A percentile compares a stretch with the other conserved stretches of the same genome.
Conservation (phyloP, 2,329 filamentous ascomycete genomes). For the Coniosporium tulheliwenetii region DNA sequence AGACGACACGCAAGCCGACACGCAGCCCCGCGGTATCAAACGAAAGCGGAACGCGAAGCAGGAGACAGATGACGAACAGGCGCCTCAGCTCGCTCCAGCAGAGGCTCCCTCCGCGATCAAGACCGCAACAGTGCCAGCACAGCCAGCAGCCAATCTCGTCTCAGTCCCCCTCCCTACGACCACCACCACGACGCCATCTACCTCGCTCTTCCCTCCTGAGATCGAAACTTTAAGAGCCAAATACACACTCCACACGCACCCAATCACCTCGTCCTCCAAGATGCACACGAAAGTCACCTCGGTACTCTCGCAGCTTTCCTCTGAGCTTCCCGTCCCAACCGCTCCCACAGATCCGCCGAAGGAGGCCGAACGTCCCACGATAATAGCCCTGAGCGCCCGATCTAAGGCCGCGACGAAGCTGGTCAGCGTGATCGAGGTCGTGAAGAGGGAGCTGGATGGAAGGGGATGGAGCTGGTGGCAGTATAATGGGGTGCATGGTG, state of each 20-base stretch:
- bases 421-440: constrained; percentile 51
- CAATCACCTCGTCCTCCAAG: constrained; percentile 1
- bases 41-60: no score
- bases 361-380: constrained; percentile 2
- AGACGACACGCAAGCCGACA: no score
- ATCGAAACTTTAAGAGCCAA: not conserved
- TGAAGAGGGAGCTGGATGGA: constrained; percentile 20
- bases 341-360: not conserved
- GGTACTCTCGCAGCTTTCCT: not conserved
- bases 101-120: no score
- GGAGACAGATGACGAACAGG: no score
- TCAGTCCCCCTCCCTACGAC: no score
- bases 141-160: no score
- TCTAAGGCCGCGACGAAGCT: constrained; percentile 40
- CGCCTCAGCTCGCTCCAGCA: no score
- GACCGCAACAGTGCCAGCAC: no score
- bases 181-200: not conserved
- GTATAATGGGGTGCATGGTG: constrained; percentile 13
- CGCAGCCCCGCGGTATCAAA: no score
- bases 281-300: constrained; percentile 1
- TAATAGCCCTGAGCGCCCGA: constrained; percentile 25
- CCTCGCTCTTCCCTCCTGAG: constrained; percentile 1
- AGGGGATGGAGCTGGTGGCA: constrained; percentile 31
- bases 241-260: not conserved
- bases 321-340: not conserved